These are phyloP conservation scores for Psidium guajava DNA, from an alignment of 345 rosid species.

Conservation along the genomic window DNA sequence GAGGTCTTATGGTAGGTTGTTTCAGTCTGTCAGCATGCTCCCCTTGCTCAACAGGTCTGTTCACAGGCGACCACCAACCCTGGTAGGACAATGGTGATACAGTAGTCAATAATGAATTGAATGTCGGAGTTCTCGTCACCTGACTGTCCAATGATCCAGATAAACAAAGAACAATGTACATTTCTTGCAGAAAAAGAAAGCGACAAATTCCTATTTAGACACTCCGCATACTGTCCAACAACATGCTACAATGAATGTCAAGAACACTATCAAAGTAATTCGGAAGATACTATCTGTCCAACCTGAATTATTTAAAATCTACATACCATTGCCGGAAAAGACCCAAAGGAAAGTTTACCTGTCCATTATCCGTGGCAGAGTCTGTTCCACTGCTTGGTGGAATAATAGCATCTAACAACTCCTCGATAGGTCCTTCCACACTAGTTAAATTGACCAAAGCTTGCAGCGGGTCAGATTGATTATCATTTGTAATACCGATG, in stretches of 20 bases:
- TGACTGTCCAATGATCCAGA: background rate
- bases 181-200: background rate
- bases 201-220: background rate
- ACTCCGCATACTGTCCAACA: background rate
- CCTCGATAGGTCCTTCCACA: background rate
- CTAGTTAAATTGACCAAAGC: background rate
- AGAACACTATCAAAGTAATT: background rate
- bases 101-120: background rate
- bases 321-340: background rate
- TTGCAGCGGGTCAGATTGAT: background rate
- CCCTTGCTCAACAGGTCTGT: background rate
- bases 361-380: background rate
- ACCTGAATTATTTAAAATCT: background rate
- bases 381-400: background rate
- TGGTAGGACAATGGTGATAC: background rate
- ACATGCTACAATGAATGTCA: background rate
- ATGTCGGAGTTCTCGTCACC: background rate
- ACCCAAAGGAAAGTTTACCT: background rate
- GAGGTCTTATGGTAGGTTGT: background rate
- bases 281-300: background rate
- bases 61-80: background rate
- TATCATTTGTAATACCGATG: background rate
- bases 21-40: background rate
- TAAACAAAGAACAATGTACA: background rate
- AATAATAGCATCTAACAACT: accelerated